Base-by-base conservation (phyloP, 305 asterid genomes). In the Stenogyne calaminthoides region DNA sequence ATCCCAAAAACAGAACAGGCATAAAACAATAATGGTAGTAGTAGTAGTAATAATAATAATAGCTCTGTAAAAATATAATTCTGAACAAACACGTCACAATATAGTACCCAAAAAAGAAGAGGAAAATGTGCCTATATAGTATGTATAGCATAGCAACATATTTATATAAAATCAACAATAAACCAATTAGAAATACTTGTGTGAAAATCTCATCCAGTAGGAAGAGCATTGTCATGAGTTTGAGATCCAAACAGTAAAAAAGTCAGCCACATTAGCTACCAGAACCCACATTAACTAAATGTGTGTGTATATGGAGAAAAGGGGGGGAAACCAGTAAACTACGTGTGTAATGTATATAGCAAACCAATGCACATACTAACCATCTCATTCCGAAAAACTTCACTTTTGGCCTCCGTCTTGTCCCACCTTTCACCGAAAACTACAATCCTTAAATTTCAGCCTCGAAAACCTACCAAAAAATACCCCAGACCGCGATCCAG, bases 341-440 rank as follows among this genome's bases (percentile, higher is more conserved):
- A 47, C 6, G 74, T 39, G 49, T 15, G 29, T 25, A n/a, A n/a
- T n/a, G n/a, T n/a, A n/a, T n/a, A 14, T 16, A 74, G 51, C 67
- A 67, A 64, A 67, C 60, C 9, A 19, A 58, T 9, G 47, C 46
- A 65, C 64, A 55, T 29, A 71, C 95, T 71, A 66, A 87, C 96
- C 92, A 87, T 89, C 86, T 85, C 96, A 89, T 87, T 81, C 86
- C 86, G 82, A 59, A 70, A 79, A 76, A 52, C 63, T 76, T 74
- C 84, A 42, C 81, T 71, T 74, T 54, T 69, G 56, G 73, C 66
- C 88, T 80, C 87, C 91, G 86, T 85, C 80, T 80, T 81, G 77
- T 56, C 84, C 79, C 69, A 81, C 58, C 62, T 64, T 74, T 74
- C 83, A 57, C 82, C 83, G 72, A 72, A 64, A 51, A 76, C 61